A percentile compares a stretch with the other conserved stretches of the same genome.
Conservation (phyloP, 2,329 filamentous ascomycete species). For the Fusarium sp. region DNA sequence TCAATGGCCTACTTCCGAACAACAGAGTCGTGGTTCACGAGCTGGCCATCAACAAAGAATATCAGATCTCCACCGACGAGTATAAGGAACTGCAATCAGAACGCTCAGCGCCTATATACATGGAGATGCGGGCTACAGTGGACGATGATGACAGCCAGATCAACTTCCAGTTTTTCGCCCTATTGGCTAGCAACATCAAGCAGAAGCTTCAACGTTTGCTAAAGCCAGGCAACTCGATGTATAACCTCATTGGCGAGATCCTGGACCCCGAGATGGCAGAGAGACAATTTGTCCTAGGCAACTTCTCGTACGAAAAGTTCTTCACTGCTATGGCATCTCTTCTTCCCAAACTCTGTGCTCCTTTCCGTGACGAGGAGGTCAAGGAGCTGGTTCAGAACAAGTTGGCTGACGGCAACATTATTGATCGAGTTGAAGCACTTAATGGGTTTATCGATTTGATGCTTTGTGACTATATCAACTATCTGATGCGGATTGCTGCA, state of each 20-base stretch:
- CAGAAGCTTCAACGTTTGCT: conserved; percentile 80
- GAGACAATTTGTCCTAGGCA: conserved; percentile 76
- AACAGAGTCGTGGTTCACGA: conserved; percentile 84
- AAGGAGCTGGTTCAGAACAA: conserved; percentile 75
- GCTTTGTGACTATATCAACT: conserved; percentile 86
- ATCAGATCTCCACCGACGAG: conserved; percentile 74
- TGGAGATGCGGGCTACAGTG: conserved; percentile 74
- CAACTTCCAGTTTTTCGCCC: conserved; percentile 75
- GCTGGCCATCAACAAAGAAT: conserved; percentile 83
- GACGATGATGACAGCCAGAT: conserved; percentile 73
- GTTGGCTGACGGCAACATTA: conserved; percentile 72
- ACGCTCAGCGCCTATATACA: conserved; percentile 63
- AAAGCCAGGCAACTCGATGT: conserved; percentile 78
- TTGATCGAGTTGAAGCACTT: conserved; percentile 81
- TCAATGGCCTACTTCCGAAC: conserved; percentile 72
- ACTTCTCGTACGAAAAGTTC: conserved; percentile 85
- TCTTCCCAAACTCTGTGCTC: conserved; percentile 83
- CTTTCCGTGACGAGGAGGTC: conserved; percentile 82
- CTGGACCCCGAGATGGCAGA: conserved; percentile 79
- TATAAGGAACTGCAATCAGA: conserved; percentile 69
- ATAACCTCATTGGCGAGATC: conserved; percentile 80
- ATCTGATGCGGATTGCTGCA: conserved; percentile 78
- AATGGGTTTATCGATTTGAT: conserved; percentile 82
- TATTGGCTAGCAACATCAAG: conserved; percentile 78
- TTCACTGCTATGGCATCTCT: conserved; percentile 81